Conservation (phyloP, 192 early-diverging fungal genomes). For the Rhizophlyctis rosea region DNA sequence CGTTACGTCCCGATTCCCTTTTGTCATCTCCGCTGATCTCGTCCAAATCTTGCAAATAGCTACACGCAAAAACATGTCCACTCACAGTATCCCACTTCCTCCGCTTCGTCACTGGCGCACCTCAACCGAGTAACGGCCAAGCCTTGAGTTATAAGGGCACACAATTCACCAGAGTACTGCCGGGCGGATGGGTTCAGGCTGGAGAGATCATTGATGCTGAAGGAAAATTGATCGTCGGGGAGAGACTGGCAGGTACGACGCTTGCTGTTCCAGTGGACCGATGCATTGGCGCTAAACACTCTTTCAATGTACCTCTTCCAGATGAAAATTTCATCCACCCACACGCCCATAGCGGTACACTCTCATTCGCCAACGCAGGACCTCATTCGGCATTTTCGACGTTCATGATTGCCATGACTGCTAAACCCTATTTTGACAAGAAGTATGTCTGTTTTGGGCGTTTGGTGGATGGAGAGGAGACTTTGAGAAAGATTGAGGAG, state of each 20-base stretch:
- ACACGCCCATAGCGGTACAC: conserved; percentile 36
- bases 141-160: background rate
- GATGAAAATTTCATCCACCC: conserved; percentile 54
- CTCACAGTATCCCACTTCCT: conserved; percentile 30
- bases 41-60: conserved; percentile 9
- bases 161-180: background rate
- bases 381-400: conserved; percentile 38
- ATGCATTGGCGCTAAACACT: no score
- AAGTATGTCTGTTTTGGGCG: conserved; percentile 48
- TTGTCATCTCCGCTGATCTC: no score
- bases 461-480: conserved; percentile 40
- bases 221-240: background rate
- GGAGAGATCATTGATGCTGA: background rate
- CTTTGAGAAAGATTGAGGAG: conserved; percentile 28
- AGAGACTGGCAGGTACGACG: no score
- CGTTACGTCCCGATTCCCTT: no score
- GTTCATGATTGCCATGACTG: conserved; percentile 44
- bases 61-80: conserved; percentile 36
- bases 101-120: conserved; percentile 23
- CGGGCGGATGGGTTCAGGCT: background rate
- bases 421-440: conserved; percentile 47
- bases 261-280: no score
- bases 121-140: background rate
- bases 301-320: no score
- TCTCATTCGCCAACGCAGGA: conserved; percentile 43